phyloP scores from a whole-genome alignment of 345 rosid genomes.

The Theobroma cacao region DNA sequence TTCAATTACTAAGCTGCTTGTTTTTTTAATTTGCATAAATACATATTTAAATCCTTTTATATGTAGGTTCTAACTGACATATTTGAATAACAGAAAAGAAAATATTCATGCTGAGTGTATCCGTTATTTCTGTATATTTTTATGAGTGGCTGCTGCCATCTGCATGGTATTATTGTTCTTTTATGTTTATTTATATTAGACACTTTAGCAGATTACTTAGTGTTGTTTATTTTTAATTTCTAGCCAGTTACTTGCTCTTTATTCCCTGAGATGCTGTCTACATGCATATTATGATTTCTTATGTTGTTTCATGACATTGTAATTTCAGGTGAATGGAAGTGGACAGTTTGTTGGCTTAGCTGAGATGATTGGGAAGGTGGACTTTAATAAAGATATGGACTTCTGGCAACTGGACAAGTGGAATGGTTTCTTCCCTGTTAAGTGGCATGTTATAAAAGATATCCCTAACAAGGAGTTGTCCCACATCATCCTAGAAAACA shows the following conservation, averaged over 20 bases:
- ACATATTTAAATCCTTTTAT: neutral
- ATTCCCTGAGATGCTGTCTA: neutral
- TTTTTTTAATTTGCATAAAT: neutral
- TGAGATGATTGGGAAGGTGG: conserved; percentile 74
- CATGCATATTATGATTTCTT: neutral
- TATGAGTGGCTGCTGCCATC: neutral
- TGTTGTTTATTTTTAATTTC: neutral
- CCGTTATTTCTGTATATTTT: neutral
- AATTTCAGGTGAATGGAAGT: conserved; percentile 74
- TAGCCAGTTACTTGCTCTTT: neutral
- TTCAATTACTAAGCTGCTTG: neutral
- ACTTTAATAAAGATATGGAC: conserved; percentile 68
- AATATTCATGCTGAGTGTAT: neutral
- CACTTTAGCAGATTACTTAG: neutral
- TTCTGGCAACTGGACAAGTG: conserved; percentile 86
- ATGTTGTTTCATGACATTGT: conserved; percentile 3
- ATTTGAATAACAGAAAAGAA: neutral
- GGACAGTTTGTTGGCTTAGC: conserved; percentile 85
- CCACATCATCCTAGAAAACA: conserved; percentile 67
- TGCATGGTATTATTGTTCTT: neutral
- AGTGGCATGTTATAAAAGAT: conserved; percentile 77
- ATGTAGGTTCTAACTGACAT: neutral
- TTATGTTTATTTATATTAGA: neutral
- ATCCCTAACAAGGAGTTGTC: conserved; percentile 60
- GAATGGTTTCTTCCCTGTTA: conserved; percentile 75